A percentile compares a stretch with the other conserved stretches of the same genome.
Evolutionary conservation across 352 stramenopile genomes (phyloP).

Genomic region (Plasmopara viticola): DNA sequence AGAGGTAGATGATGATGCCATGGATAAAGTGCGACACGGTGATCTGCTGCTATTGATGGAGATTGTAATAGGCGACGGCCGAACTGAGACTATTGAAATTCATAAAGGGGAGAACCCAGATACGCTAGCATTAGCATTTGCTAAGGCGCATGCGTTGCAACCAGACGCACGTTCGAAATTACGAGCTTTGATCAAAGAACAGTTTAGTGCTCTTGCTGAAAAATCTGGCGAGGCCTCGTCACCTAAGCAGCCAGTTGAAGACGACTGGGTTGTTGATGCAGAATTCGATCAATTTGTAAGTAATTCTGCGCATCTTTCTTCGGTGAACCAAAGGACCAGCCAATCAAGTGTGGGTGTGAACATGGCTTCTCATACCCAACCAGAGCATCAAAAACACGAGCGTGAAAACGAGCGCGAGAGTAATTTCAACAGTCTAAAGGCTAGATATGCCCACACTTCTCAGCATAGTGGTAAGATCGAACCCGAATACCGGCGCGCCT

Average conservation of each 20-base stretch:
- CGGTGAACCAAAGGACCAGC: background rate
- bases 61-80: conserved; percentile 60
- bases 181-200: conserved; percentile 47
- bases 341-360: background rate
- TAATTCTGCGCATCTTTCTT: background rate
- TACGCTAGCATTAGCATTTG: conserved; percentile 44
- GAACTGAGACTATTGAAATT: conserved; percentile 67
- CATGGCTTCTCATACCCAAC: background rate
- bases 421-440: conserved; percentile 68
- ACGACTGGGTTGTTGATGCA: conserved; percentile 12
- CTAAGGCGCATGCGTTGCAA: conserved; percentile 37
- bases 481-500: conserved; percentile 8
- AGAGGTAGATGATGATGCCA: background rate
- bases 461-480: conserved; percentile 61
- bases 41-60: conserved; percentile 74
- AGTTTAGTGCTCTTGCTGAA: conserved; percentile 36
- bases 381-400: conserved; percentile 15
- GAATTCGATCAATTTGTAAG: conserved; percentile 8
- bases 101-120: conserved; percentile 44
- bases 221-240: conserved; percentile 12
- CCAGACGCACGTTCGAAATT: conserved; percentile 49
- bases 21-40: conserved; percentile 2
- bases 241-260: conserved; percentile 4
- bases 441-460: conserved; percentile 69
- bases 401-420: conserved; percentile 51